phyloP scores from a whole-genome alignment of 2,329 filamentous ascomycete species.

The Pestalotiopsis fici region DNA sequence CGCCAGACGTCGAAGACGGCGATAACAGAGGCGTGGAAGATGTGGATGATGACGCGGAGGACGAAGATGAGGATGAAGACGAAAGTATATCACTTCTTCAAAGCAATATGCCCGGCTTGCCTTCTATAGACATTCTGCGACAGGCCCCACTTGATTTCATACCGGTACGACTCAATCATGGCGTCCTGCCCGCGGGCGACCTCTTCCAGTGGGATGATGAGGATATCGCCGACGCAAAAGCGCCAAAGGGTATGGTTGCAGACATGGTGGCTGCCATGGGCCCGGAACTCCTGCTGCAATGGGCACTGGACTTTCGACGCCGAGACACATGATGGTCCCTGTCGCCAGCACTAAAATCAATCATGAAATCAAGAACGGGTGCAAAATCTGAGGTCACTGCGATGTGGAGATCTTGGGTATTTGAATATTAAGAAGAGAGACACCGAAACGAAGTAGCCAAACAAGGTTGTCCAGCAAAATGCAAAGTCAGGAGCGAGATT shows the following conservation, averaged over 20 bases:
- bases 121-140: constrained; percentile 53
- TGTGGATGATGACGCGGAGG: constrained; percentile 16
- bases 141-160: constrained; percentile 61
- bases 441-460: no score
- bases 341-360: background rate
- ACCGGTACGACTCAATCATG: constrained; percentile 46
- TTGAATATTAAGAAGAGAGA: no score
- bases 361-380: background rate
- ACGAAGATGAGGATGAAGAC: constrained; percentile 15
- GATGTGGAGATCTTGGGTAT: no score
- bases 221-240: constrained; percentile 46
- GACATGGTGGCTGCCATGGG: constrained; percentile 70
- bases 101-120: constrained; percentile 68
- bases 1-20: background rate
- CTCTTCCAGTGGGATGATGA: constrained; percentile 58
- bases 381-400: no score
- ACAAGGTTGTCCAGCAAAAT: no score
- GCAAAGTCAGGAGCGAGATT: no score
- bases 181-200: constrained; percentile 26
- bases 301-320: constrained; percentile 58
- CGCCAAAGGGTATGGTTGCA: constrained; percentile 63
- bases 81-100: constrained; percentile 48
- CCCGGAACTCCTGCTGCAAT: constrained; percentile 52
- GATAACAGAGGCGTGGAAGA: constrained; percentile 3
- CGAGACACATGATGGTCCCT: background rate